phyloP scores from a whole-genome alignment of 164 flowering plant species.

The Macadamia tetraphylla region DNA sequence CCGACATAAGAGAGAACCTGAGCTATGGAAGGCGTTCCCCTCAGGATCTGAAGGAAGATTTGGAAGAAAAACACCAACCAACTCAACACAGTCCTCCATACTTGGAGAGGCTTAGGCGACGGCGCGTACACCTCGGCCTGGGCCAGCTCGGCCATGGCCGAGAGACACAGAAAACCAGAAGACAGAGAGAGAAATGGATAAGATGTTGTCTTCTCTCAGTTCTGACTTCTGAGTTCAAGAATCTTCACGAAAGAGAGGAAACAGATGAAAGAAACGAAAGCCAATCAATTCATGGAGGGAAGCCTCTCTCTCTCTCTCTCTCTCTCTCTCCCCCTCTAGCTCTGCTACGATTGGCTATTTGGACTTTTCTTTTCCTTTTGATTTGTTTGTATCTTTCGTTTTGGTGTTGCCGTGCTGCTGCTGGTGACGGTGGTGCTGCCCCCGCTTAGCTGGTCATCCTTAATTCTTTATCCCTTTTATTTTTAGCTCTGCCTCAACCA shows the following conservation, averaged over 20 bases:
- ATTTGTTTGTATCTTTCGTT: too few species aligned
- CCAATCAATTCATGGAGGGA: neutral
- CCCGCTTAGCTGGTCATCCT: too few species aligned
- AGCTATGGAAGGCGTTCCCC: slow-evolving; percentile 21
- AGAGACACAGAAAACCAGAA: too few species aligned
- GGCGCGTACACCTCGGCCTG: slow-evolving; percentile 44
- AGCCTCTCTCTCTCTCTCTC: too few species aligned
- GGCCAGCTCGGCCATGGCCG: slow-evolving; percentile 48
- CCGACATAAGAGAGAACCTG: slow-evolving; percentile 40
- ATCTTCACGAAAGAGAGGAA: neutral
- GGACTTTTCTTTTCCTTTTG: too few species aligned
- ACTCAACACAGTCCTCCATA: slow-evolving; percentile 56
- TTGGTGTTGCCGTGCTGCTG: too few species aligned
- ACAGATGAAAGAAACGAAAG: neutral
- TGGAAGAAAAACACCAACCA: slow-evolving; percentile 72
- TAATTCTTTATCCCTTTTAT: too few species aligned
- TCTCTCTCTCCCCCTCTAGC: too few species aligned
- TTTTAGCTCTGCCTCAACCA: too few species aligned
- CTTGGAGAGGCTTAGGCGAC: slow-evolving; percentile 27
- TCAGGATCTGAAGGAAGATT: slow-evolving; percentile 64
- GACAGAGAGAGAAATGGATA: neutral
- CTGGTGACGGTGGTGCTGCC: too few species aligned
- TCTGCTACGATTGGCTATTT: too few species aligned
- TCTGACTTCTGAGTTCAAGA: neutral
- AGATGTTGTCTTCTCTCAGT: neutral